A percentile compares a stretch with the other conserved stretches of the same genome.
These are phyloP conservation scores for Candida stauntonica DNA, from an alignment of 805 yeast species.

Conservation along the genomic window DNA sequence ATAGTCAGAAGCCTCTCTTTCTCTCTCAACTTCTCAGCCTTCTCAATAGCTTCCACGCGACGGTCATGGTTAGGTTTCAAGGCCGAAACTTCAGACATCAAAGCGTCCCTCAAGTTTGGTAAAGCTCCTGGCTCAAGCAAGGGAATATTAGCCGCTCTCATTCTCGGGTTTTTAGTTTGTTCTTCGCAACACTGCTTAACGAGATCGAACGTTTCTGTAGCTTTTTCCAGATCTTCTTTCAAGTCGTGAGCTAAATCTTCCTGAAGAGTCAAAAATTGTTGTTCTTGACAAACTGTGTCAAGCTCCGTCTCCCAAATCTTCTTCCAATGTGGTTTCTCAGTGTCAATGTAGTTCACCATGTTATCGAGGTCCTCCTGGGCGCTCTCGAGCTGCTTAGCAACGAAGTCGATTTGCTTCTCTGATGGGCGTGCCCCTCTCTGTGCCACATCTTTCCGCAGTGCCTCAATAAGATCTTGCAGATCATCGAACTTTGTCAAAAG, in stretches of 20 bases:
- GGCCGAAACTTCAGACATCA: conserved; percentile 73
- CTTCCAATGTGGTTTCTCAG: conserved; percentile 84
- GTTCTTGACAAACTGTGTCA: conserved; percentile 88
- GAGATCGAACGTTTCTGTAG: conserved; percentile 74
- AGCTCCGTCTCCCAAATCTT: conserved; percentile 88
- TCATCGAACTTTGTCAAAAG: conserved; percentile 82
- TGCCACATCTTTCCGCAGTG: conserved; percentile 85
- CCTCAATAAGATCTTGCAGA: conserved; percentile 87
- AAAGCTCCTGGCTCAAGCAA: conserved; percentile 62
- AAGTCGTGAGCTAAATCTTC: conserved; percentile 80
- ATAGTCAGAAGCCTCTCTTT: conserved; percentile 57
- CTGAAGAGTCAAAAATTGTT: conserved; percentile 84
- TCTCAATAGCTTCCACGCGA: conserved; percentile 82
- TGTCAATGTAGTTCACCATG: conserved; percentile 56
- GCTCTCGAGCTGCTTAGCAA: conserved; percentile 56
- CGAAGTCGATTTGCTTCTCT: conserved; percentile 62
- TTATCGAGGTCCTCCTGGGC: conserved; percentile 50
- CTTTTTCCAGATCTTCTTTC: conserved; percentile 74
- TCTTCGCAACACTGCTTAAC: conserved; percentile 81
- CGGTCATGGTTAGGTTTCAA: conserved; percentile 79
- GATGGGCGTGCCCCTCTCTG: conserved; percentile 83
- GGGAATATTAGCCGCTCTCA: conserved; percentile 34
- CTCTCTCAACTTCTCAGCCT: conserved; percentile 77
- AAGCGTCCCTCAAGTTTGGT: conserved; percentile 64
- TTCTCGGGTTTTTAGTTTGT: conserved; percentile 58